Conservation (phyloP, 2,329 filamentous ascomycete genomes). For the Chaetomium globosum region DNA sequence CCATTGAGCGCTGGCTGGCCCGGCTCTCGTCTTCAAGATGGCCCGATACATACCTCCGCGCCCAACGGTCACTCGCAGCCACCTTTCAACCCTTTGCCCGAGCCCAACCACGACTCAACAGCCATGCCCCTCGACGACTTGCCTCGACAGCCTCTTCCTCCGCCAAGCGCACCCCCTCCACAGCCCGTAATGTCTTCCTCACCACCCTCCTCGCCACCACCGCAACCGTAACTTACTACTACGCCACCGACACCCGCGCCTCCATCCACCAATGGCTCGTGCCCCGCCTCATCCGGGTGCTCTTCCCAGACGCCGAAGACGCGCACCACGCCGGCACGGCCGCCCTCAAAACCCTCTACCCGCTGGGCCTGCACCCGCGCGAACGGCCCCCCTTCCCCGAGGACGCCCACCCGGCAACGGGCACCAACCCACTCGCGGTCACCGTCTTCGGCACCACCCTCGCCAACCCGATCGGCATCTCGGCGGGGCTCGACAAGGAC, state of each 20-base stretch:
- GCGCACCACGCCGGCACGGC: conserved; percentile 82
- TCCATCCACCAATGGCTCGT: conserved; percentile 69
- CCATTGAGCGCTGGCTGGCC: conserved; percentile 43
- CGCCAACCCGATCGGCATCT: conserved; percentile 87
- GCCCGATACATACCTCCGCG: conserved; percentile 40
- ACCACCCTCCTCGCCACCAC: conserved; percentile 48
- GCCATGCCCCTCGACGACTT: conserved; percentile 30
- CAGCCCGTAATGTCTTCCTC: conserved; percentile 46
- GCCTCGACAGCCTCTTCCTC: conserved; percentile 32
- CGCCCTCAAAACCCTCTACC: conserved; percentile 71
- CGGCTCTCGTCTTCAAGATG: conserved; percentile 39
- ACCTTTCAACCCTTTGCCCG: conserved; percentile 34
- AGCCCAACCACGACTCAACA: conserved; percentile 23
- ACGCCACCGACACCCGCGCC: conserved; percentile 73
- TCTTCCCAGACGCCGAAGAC: conserved; percentile 80
- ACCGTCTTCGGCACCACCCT: conserved; percentile 75
- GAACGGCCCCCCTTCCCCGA: conserved; percentile 63
- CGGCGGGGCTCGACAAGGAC: conserved; percentile 94
- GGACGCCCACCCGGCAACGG: conserved; percentile 30
- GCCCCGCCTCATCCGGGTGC: conserved; percentile 64
- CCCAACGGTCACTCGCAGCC: conserved; percentile 35
- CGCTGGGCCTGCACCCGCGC: conserved; percentile 75
- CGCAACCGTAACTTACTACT: conserved; percentile 61
- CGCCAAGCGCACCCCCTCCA: conserved; percentile 37
- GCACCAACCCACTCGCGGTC: conserved; percentile 45